Evolutionary conservation across 805 yeast species (phyloP).

Genomic region (Huiozyma naganishii): DNA sequence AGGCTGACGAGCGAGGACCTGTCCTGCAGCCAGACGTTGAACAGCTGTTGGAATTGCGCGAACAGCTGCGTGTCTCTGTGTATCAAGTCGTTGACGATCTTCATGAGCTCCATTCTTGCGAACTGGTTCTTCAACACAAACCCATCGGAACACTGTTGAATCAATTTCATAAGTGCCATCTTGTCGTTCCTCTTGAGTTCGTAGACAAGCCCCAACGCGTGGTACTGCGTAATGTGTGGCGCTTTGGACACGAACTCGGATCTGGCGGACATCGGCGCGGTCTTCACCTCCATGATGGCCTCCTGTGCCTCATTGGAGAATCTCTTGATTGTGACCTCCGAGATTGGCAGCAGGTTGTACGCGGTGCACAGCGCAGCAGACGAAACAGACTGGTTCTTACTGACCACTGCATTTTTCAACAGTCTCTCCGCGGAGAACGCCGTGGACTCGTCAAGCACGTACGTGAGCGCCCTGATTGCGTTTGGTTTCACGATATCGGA

Average conservation of each 20-base stretch:
- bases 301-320: slow-evolving; percentile 93
- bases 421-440: slow-evolving; percentile 89
- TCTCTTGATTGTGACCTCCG: slow-evolving; percentile 85
- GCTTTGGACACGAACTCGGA: slow-evolving; percentile 50
- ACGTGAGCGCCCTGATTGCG: slow-evolving; percentile 83
- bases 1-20: slow-evolving; percentile 83
- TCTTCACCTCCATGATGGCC: slow-evolving; percentile 45
- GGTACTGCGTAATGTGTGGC: slow-evolving; percentile 83
- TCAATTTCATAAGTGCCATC: slow-evolving; percentile 86
- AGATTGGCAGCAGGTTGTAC: slow-evolving; percentile 79
- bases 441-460: slow-evolving; percentile 82
- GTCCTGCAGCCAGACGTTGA: slow-evolving; percentile 62
- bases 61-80: slow-evolving; percentile 60
- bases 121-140: slow-evolving; percentile 64
- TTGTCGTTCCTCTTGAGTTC: slow-evolving; percentile 83
- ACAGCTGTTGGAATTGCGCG: slow-evolving; percentile 36
- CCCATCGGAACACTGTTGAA: slow-evolving; percentile 59
- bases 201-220: slow-evolving; percentile 85
- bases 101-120: slow-evolving; percentile 76
- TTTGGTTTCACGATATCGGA: slow-evolving; percentile 82
- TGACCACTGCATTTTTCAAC: slow-evolving; percentile 87
- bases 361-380: slow-evolving; percentile 92
- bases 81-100: slow-evolving; percentile 65
- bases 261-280: slow-evolving; percentile 18
- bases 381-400: slow-evolving; percentile 73